These are phyloP conservation scores for Thalassiosira sp. DNA, from an alignment of 352 stramenopile species.

Conservation along the genomic window DNA sequence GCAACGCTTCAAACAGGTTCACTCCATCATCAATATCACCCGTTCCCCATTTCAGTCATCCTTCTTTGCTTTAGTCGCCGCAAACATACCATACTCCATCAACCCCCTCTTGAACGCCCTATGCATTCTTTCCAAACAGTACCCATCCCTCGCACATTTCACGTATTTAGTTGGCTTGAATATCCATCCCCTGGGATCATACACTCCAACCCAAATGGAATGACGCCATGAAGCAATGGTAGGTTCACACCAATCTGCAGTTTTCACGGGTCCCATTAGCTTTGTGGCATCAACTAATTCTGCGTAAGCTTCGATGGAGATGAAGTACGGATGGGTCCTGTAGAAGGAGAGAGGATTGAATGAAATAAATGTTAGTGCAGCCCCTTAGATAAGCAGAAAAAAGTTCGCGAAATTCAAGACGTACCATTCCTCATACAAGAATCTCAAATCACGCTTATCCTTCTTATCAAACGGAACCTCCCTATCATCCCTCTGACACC, in stretches of 20 bases:
- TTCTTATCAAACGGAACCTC: slow-evolving; percentile 81
- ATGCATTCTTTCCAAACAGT: slow-evolving; percentile 88
- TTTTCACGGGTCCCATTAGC: slow-evolving; percentile 81
- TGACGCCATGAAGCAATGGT: slow-evolving; percentile 87
- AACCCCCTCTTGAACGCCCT: slow-evolving; percentile 85
- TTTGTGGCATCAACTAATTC: slow-evolving; percentile 83
- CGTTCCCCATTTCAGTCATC: too few relatives aligned
- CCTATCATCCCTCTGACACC: slow-evolving; percentile 86
- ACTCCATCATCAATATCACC: too few relatives aligned
- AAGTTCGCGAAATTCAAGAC: slow-evolving; percentile 20
- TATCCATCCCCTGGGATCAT: slow-evolving; percentile 84
- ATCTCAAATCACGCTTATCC: slow-evolving; percentile 84
- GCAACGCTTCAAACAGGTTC: too few relatives aligned
- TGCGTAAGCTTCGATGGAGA: slow-evolving; percentile 87
- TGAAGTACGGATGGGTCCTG: slow-evolving; percentile 88
- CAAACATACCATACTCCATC: slow-evolving; percentile 90
- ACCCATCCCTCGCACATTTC: slow-evolving; percentile 85
- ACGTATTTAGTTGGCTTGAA: slow-evolving; percentile 82
- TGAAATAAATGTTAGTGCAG: slow-evolving; percentile 1
- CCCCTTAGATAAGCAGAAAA: background rate
- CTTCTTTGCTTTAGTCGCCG: slow-evolving; percentile 78
- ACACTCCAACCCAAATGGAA: slow-evolving; percentile 86
- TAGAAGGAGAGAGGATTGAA: background rate
- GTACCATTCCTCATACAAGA: slow-evolving; percentile 88
- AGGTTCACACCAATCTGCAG: slow-evolving; percentile 83